Evolutionary conservation across 257 asterid species (phyloP).

Genomic region (Phtheirospermum japonicum): DNA sequence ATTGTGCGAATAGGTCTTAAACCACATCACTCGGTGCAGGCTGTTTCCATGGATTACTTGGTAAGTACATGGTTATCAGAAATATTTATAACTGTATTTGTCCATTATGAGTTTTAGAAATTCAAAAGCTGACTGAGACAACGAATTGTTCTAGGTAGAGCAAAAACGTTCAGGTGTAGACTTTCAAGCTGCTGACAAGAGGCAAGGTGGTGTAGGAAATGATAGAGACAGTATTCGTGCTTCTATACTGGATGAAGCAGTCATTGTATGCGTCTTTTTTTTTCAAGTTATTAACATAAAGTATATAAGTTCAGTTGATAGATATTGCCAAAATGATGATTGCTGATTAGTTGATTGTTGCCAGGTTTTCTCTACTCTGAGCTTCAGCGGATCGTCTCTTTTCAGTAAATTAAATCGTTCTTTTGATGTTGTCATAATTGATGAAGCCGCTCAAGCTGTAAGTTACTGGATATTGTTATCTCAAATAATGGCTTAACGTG

Average conservation of each 20-base stretch:
- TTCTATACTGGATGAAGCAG: conserved; percentile 89
- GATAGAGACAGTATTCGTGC: conserved; percentile 88
- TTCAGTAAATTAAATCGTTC: conserved; percentile 82
- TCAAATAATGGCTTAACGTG: conserved; percentile 1
- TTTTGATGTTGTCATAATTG: conserved; percentile 94
- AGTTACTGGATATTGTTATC: conserved; percentile 31
- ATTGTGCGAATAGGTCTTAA: conserved; percentile 93
- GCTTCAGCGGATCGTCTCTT: conserved; percentile 84
- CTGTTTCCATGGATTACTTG: conserved; percentile 95
- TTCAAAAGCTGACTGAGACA: conserved; percentile 21
- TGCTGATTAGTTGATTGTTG: conserved; percentile 30
- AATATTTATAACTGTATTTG: conserved; percentile 5
- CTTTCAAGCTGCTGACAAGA: conserved; percentile 74
- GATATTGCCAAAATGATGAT: conserved; percentile 22
- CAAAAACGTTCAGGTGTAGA: conserved; percentile 77
- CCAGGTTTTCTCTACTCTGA: conserved; percentile 98
- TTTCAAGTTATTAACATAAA: conserved; percentile 15
- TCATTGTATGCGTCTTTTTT: conserved; percentile 55
- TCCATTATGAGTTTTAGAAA: conserved; percentile 1
- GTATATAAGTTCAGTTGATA: conserved; percentile 21
- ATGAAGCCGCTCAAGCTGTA: conserved; percentile 99
- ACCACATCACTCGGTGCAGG: conserved; percentile 87
- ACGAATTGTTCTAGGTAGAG: conserved; percentile 52
- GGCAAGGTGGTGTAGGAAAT: conserved; percentile 69
- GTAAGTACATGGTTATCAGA: conserved; percentile 40